Percentiles rank a stretch among this genome's conserved stretches.
Evolutionary conservation across 1,284 basidiomycete species (phyloP).

Genomic region (Microbotryum violaceum): DNA sequence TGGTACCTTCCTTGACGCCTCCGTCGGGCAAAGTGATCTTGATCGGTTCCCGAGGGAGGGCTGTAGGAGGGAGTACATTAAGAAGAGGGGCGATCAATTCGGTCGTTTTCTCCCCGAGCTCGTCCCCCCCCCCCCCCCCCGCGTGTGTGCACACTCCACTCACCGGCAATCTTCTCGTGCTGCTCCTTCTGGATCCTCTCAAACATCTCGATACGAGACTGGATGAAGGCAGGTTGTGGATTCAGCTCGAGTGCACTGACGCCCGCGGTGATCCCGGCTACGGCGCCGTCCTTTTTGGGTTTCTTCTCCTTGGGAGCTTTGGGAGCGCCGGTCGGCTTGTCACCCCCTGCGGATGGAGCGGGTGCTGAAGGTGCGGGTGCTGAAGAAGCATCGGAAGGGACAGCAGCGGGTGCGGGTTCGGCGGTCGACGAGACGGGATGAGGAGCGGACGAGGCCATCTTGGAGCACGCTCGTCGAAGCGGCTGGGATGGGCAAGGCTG

Average conservation of each 20-base stretch:
- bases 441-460: conserved; percentile 35
- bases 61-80: conserved; percentile 43
- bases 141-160: conserved; percentile 18
- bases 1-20: conserved; percentile 67
- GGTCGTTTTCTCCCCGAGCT: background rate
- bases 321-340: background rate
- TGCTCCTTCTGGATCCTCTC: conserved; percentile 82
- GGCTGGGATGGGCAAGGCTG: no score
- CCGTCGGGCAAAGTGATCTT: conserved; percentile 82
- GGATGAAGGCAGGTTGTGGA: conserved; percentile 80
- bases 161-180: conserved; percentile 70
- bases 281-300: conserved; percentile 42
- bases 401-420: no score
- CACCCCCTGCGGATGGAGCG: background rate
- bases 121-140: background rate
- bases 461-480: background rate
- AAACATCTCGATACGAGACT: conserved; percentile 82
- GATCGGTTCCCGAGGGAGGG: conserved; percentile 78
- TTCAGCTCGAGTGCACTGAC: conserved; percentile 51
- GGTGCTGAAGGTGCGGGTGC: conserved; percentile 3
- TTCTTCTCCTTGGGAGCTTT: conserved; percentile 29
- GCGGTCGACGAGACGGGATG: conserved; percentile 42
- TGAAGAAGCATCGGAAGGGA: background rate
- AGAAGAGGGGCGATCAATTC: background rate
- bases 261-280: conserved; percentile 31